Percentiles rank a stretch among this genome's conserved stretches.
These are phyloP conservation scores for Bonia amplexicaulis DNA, from an alignment of 176 grass and related monocot species.

Conservation along the genomic window DNA sequence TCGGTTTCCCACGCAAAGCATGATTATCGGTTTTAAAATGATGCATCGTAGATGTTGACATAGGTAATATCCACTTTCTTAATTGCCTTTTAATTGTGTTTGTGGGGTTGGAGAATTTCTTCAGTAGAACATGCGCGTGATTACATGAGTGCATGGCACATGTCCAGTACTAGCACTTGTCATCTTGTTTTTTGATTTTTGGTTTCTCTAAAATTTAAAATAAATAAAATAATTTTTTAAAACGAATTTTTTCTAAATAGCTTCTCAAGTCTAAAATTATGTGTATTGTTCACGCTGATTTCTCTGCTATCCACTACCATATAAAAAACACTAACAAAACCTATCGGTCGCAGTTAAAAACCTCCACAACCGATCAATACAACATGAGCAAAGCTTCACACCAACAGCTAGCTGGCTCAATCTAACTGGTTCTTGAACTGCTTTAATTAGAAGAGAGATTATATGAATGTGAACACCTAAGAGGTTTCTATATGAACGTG, in stretches of 20 bases:
- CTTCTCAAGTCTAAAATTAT: too few species aligned
- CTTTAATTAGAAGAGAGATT: neutral
- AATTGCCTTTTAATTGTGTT: neutral
- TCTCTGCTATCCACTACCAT: too few species aligned
- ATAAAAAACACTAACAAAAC: too few species aligned
- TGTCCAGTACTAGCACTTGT: neutral
- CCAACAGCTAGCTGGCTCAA: neutral
- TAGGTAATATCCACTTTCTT: neutral
- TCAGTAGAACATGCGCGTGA: neutral
- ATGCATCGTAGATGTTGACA: neutral
- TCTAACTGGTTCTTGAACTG: neutral
- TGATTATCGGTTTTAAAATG: neutral
- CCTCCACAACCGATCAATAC: too few species aligned
- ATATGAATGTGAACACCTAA: neutral
- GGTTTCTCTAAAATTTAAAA: too few species aligned
- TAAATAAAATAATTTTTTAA: too few species aligned
- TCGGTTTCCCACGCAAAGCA: conserved; percentile 9
- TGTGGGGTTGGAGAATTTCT: neutral
- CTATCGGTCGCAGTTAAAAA: too few species aligned
- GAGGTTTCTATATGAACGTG: neutral
- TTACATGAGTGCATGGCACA: neutral
- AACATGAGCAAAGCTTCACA: too few species aligned
- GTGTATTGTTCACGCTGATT: too few species aligned
- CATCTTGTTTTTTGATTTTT: neutral
- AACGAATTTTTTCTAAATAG: too few species aligned